Conservation (phyloP, 2,329 filamentous ascomycete genomes). For the Cercospora zeina region DNA sequence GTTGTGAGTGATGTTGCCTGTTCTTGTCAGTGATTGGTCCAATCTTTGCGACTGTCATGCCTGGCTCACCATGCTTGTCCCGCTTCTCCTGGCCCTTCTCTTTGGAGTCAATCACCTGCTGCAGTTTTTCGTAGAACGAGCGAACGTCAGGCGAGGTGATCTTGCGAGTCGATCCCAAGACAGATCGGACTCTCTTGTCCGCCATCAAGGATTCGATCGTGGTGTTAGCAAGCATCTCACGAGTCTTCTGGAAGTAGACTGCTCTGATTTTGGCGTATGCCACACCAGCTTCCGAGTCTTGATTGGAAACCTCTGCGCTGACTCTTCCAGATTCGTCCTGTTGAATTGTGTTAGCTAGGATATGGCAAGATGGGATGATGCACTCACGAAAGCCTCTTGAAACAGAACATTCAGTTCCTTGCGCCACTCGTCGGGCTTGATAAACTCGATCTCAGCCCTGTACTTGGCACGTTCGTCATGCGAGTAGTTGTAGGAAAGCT, state of each 20-base stretch:
- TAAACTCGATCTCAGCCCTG: constrained; percentile 60
- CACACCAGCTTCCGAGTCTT: constrained; percentile 52
- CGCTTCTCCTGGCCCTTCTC: background rate
- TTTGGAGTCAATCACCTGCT: constrained; percentile 30
- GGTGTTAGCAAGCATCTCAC: constrained; percentile 43
- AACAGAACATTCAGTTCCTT: constrained; percentile 54
- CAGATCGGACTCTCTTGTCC: constrained; percentile 41
- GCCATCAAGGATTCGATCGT: constrained; percentile 48
- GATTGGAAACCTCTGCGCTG: constrained; percentile 42
- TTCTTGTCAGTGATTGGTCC: constrained; percentile 56
- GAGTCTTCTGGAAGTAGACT: constrained; percentile 49
- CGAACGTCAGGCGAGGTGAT: constrained; percentile 44
- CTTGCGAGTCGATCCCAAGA: constrained; percentile 52
- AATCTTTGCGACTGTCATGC: background rate
- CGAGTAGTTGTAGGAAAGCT: constrained; percentile 58
- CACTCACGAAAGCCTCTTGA: constrained; percentile 46
- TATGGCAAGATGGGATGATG: background rate
- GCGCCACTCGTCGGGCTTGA: constrained; percentile 54
- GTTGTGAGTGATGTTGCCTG: constrained; percentile 45
- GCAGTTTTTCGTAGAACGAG: constrained; percentile 51
- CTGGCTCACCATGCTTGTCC: background rate
- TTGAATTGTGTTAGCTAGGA: background rate
- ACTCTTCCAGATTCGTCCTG: constrained; percentile 45
- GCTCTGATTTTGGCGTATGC: constrained; percentile 55
- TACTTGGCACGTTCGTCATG: constrained; percentile 47